Conservation (phyloP, 225 moss, liverwort and hornwort genomes). For the Pseudoscleropodium purum region DNA sequence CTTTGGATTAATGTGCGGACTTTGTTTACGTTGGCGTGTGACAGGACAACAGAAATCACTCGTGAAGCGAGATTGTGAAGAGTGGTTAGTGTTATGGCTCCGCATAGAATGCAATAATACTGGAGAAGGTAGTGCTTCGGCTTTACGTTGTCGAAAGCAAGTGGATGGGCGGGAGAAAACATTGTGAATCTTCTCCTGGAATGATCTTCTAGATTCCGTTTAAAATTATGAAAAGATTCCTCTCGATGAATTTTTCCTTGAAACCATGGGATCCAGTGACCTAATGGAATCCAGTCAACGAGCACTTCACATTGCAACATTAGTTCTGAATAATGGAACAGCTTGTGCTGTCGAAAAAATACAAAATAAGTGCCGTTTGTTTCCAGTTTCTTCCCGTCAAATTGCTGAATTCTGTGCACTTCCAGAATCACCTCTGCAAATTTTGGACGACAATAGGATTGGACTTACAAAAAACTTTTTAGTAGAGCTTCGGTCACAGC, state of each 20-base stretch:
- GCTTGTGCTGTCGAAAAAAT: constrained; percentile 26
- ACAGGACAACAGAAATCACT: not conserved
- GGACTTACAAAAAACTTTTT: constrained; percentile 13
- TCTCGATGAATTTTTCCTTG: not conserved
- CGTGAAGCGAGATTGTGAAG: not conserved
- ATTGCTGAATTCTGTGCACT: constrained; percentile 22
- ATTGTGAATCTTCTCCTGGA: not conserved
- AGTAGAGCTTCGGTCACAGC: constrained; percentile 13
- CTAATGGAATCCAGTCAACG: constrained; percentile 26
- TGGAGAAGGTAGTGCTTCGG: not conserved
- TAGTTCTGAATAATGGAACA: constrained; percentile 17
- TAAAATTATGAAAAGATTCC: constrained; percentile 1
- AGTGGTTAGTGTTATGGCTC: not conserved
- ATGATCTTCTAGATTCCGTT: not conserved
- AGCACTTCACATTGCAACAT: constrained; percentile 26
- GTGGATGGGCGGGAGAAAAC: not conserved
- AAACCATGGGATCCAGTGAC: constrained; percentile 6
- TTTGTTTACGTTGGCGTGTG: not conserved
- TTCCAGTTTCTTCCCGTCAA: constrained; percentile 16
- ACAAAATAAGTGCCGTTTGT: constrained; percentile 20
- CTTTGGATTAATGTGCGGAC: not conserved
- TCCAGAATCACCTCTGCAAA: constrained; percentile 14
- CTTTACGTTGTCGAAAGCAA: not conserved
- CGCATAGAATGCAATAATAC: not conserved
- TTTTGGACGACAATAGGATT: constrained; percentile 11